Evolutionary conservation across 2,329 filamentous ascomycete genomes (phyloP).

Genomic region (Xylaria sp.): DNA sequence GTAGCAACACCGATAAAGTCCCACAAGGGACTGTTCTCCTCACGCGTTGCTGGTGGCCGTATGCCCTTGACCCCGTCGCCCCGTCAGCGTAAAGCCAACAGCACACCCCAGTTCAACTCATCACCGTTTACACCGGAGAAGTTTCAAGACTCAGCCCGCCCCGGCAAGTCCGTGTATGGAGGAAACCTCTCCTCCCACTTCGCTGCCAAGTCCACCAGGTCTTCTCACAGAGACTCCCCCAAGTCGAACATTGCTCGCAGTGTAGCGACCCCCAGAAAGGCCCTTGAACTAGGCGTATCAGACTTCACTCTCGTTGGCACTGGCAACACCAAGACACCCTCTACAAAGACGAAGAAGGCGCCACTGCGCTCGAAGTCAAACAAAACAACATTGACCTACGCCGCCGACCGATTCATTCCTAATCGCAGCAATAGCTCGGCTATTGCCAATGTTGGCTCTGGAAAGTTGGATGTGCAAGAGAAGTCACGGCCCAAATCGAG

Average conservation of each 20-base stretch:
- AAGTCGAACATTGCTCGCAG: constrained; percentile 92
- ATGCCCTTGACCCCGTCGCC: constrained; percentile 95
- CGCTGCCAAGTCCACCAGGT: constrained; percentile 70
- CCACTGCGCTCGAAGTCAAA: constrained; percentile 58
- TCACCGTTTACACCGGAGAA: constrained; percentile 81
- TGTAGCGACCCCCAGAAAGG: constrained; percentile 77
- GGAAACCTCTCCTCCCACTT: constrained; percentile 82
- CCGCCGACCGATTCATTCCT: constrained; percentile 92
- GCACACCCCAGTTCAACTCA: constrained; percentile 58
- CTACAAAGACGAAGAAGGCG: constrained; percentile 60
- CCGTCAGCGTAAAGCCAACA: constrained; percentile 62
- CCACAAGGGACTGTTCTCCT: constrained; percentile 89
- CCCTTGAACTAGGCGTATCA: constrained; percentile 86
- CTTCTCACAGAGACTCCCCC: constrained; percentile 80
- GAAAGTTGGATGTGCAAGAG: constrained; percentile 78
- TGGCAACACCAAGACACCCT: constrained; percentile 67
- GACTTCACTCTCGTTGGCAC: constrained; percentile 92
- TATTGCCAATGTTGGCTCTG: constrained; percentile 78
- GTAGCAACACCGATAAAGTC: constrained; percentile 94
- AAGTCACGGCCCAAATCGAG: constrained; percentile 75
- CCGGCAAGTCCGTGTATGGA: constrained; percentile 76
- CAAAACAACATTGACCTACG: constrained; percentile 82
- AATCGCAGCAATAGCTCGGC: constrained; percentile 91
- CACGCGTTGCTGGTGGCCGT: constrained; percentile 90
- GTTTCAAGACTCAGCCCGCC: constrained; percentile 57